Base-by-base conservation (phyloP, 176 grass and related monocot genomes). In the Triticum urartu region DNA sequence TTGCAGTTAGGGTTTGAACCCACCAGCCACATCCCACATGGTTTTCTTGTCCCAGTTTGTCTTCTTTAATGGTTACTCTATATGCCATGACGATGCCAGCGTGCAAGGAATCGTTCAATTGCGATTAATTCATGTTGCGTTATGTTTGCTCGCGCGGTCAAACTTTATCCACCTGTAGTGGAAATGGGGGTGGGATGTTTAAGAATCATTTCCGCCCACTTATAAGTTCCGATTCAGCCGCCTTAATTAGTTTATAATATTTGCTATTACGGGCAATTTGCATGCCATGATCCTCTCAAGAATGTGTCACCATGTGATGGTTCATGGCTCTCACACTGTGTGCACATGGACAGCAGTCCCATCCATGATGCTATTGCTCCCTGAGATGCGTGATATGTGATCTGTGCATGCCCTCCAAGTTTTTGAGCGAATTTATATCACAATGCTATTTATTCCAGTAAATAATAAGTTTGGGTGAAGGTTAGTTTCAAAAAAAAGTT, bases 251-350 rank as follows among this genome's bases (percentile, higher is more conserved):
- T 45, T 45, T 18, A 11, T 72, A 14, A 36, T 33, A 36, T 20
- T 60, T 11, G n/a, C 69, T 54, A 18, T 18, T 18, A 68, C 9
- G 48, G 7, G 11, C 5, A 39, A 22, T 62, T 24, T 52, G 64
- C 30, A 3, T n/a, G 17, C 6, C 25, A 56, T 56, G 79, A 42
- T 58, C 14, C 34, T 4, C 2, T 10, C 61, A 65, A 18, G 52
- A 65, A 64, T 38, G 30, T 72, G 79, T 34, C 25, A 78, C 56
- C 80, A 87, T 73, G 89, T 90, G 84, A 48, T 33, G 26, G 70
- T 77, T 77, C 62, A 85, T 81, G 34, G 28, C 25, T 86, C 24
- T 17, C 47, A 54, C 15, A 77, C 45, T 56, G 73, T 56, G 47
- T 58, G 74, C 74, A 77, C 47, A 77, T 77, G 74, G 47, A 34